Conservation (phyloP, 352 stramenopile genomes). For the Globisporangium cylindrosporum region DNA sequence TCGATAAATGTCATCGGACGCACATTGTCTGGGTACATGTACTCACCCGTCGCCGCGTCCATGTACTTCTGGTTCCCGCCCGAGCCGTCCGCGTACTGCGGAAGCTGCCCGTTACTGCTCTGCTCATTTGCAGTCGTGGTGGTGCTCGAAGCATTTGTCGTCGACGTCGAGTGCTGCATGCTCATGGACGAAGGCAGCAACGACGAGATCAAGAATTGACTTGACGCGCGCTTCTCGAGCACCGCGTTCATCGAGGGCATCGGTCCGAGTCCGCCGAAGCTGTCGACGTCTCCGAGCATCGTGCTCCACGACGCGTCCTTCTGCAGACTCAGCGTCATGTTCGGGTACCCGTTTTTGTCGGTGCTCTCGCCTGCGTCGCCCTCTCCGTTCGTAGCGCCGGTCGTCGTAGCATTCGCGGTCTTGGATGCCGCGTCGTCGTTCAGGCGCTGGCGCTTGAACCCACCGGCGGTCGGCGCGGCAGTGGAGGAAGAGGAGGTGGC, state of each 20-base stretch:
- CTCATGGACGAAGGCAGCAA: slow-evolving; percentile 41
- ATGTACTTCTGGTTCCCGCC: slow-evolving; percentile 73
- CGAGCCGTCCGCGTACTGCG: slow-evolving; percentile 46
- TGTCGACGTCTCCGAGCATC: slow-evolving; percentile 67
- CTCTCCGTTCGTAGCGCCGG: slow-evolving; percentile 6
- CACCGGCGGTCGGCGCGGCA: slow-evolving; percentile 1
- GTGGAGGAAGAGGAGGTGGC: not conserved
- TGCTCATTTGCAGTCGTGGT: slow-evolving; percentile 16
- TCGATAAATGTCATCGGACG: slow-evolving; percentile 84
- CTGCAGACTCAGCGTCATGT: slow-evolving; percentile 56
- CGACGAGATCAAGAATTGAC: slow-evolving; percentile 75
- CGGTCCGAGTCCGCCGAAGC: slow-evolving; percentile 52
- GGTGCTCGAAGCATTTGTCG: slow-evolving; percentile 11
- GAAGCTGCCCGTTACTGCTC: slow-evolving; percentile 23
- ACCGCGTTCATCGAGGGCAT: slow-evolving; percentile 71
- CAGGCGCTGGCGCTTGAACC: slow-evolving; percentile 57
- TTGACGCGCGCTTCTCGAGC: slow-evolving; percentile 72
- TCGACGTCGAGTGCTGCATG: slow-evolving; percentile 9
- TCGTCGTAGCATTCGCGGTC: not conserved
- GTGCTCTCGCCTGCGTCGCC: not conserved
- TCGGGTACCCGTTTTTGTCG: slow-evolving; percentile 37
- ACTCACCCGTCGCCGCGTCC: slow-evolving; percentile 63
- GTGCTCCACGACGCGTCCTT: slow-evolving; percentile 71
- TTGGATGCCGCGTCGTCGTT: slow-evolving; percentile 37
- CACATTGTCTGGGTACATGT: slow-evolving; percentile 84